Percentiles rank a stretch among this genome's conserved stretches.
phyloP scores from a whole-genome alignment of 2,329 filamentous ascomycete genomes.

The Pyrenophora tritici-repentis region DNA sequence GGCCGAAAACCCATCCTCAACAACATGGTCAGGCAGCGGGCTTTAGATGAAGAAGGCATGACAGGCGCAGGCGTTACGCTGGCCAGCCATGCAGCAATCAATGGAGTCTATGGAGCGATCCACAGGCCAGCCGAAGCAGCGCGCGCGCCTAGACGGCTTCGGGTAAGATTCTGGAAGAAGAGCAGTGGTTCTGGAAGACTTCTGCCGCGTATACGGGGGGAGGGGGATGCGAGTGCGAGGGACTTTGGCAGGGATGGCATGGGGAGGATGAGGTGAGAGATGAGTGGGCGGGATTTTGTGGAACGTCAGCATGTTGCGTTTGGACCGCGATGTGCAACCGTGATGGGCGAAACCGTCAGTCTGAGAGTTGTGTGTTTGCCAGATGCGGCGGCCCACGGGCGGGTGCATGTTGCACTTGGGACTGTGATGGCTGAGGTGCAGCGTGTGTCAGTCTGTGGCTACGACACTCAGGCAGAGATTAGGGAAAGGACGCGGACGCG shows the following conservation, averaged over 20 bases:
- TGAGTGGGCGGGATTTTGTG: slow-evolving; percentile 17
- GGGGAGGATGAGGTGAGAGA: not conserved
- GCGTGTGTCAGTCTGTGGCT: slow-evolving; percentile 26
- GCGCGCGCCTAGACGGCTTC: slow-evolving; percentile 24
- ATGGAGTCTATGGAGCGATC: slow-evolving; percentile 25
- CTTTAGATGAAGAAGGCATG: slow-evolving; percentile 18
- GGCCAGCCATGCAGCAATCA: slow-evolving; percentile 17
- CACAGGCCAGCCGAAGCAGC: slow-evolving; percentile 26
- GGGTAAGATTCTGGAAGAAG: slow-evolving; percentile 42
- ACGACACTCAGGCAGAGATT: slow-evolving; percentile 18
- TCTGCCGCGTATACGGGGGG: slow-evolving; percentile 21
- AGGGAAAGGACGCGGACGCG: slow-evolving; percentile 20
- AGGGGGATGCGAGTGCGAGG: too few species aligned
- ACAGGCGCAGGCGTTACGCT: slow-evolving; percentile 19
- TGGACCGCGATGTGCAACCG: not conserved
- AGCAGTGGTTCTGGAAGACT: slow-evolving; percentile 29
- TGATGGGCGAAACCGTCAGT: not conserved
- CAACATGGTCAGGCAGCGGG: slow-evolving; percentile 17
- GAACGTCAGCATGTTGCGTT: slow-evolving; percentile 25
- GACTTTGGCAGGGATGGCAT: not conserved
- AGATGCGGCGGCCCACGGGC: slow-evolving; percentile 1
- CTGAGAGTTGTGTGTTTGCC: not conserved
- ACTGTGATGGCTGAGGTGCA: slow-evolving; percentile 26
- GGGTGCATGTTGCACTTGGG: slow-evolving; percentile 16
- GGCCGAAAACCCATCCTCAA: slow-evolving; percentile 21